A percentile compares a stretch with the other conserved stretches of the same genome.
Evolutionary conservation across 495 filamentous ascomycete genomes (phyloP).

Genomic region (Aspergillus ellipticus): DNA sequence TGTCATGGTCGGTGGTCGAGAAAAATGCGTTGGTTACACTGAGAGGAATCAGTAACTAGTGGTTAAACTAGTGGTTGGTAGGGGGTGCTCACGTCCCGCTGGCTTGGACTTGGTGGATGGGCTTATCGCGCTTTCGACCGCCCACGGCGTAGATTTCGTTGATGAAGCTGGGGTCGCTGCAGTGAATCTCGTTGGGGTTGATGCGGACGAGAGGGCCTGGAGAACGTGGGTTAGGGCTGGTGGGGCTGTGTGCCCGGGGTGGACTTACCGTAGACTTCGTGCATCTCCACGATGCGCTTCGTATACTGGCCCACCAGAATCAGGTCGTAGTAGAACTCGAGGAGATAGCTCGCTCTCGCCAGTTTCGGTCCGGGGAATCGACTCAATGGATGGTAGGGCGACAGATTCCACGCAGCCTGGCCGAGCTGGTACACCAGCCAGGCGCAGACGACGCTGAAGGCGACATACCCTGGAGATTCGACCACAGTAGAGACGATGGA

Average conservation of each 20-base stretch:
- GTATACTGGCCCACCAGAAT: constrained; percentile 32
- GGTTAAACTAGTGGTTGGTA: too few relatives aligned
- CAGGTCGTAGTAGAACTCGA: constrained; percentile 50
- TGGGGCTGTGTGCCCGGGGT: neutral
- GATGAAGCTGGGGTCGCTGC: constrained; percentile 33
- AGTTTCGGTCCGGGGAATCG: constrained; percentile 39
- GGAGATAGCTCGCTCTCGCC: constrained; percentile 45
- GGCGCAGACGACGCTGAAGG: too few relatives aligned
- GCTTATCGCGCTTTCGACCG: constrained; percentile 23
- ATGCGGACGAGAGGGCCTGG: constrained; percentile 53
- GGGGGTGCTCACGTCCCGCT: too few relatives aligned
- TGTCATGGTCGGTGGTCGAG: constrained; percentile 19
- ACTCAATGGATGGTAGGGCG: constrained; percentile 42
- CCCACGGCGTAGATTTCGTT: constrained; percentile 28
- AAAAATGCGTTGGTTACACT: constrained; percentile 9
- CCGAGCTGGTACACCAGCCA: too few relatives aligned
- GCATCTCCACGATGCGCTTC: constrained; percentile 38
- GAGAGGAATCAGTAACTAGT: too few relatives aligned
- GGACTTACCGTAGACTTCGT: constrained; percentile 45
- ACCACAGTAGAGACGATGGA: too few relatives aligned
- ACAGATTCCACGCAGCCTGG: too few relatives aligned
- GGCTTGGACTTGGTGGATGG: too few relatives aligned
- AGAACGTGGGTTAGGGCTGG: neutral
- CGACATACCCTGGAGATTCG: too few relatives aligned
- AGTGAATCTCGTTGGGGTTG: constrained; percentile 46